Evolutionary conservation across 2,329 filamentous ascomycete species (phyloP).

Genomic region (Rhynchosporium agropyri): DNA sequence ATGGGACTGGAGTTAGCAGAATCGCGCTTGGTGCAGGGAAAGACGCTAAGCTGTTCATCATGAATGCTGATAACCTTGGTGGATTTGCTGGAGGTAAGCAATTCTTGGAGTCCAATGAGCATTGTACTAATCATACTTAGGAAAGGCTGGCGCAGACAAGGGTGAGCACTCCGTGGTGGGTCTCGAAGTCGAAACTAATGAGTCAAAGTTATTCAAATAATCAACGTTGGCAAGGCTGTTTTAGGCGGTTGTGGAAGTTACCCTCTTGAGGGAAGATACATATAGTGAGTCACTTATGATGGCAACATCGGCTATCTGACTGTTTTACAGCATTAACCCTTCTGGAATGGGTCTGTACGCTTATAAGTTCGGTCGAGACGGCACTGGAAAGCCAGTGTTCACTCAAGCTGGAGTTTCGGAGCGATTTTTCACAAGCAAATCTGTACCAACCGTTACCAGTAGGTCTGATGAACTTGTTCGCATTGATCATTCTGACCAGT

Average conservation of each 20-base stretch:
- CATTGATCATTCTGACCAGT: neutral
- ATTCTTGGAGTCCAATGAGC: neutral
- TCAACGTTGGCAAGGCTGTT: constrained; percentile 14
- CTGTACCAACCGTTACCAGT: constrained; percentile 19
- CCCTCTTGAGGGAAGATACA: constrained; percentile 20
- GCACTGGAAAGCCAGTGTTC: constrained; percentile 16
- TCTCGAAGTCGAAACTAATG: neutral
- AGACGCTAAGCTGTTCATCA: constrained; percentile 17
- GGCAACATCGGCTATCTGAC: neutral
- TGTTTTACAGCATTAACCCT: constrained; percentile 4
- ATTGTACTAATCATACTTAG: constrained; percentile 4
- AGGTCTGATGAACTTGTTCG: neutral
- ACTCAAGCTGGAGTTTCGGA: constrained; percentile 20
- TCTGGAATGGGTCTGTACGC: constrained; percentile 22
- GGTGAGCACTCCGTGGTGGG: neutral
- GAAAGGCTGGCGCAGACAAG: constrained; percentile 14
- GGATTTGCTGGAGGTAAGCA: constrained; percentile 17
- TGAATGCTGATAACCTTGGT: constrained; percentile 24
- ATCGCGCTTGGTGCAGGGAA: constrained; percentile 21
- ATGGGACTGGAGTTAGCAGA: constrained; percentile 19
- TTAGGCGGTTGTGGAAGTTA: constrained; percentile 22
- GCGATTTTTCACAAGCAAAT: constrained; percentile 13
- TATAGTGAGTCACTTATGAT: neutral
- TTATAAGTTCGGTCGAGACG: constrained; percentile 19
- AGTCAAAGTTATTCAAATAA: constrained; percentile 19